phyloP scores from a whole-genome alignment of 352 stramenopile species.

The Phytopythium aichiense region DNA sequence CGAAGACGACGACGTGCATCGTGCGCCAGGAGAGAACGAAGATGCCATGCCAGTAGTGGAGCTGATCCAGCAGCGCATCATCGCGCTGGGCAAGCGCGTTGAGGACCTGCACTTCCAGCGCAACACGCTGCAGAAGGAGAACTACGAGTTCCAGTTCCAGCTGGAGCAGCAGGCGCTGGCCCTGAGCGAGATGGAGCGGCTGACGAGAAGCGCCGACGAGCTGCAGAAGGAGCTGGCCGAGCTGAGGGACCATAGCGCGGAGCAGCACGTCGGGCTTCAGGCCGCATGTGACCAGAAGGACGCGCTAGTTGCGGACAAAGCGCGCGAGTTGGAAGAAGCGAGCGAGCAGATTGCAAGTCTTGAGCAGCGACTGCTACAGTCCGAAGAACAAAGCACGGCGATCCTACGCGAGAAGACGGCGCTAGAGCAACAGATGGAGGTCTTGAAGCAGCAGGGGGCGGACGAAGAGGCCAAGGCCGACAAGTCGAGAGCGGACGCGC shows the following conservation, averaged over 20 bases:
- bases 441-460: conserved; percentile 26
- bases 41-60: conserved; percentile 20
- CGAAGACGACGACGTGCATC: conserved; percentile 13
- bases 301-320: conserved; percentile 15
- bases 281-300: conserved; percentile 24
- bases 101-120: conserved; percentile 70
- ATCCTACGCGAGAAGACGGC: conserved; percentile 24
- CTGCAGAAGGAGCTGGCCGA: conserved; percentile 38
- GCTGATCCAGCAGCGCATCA: conserved; percentile 54
- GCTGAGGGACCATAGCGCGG: conserved; percentile 20
- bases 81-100: conserved; percentile 57
- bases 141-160: conserved; percentile 68
- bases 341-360: conserved; percentile 23
- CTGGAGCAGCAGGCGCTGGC: conserved; percentile 47
- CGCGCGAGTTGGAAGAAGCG: conserved; percentile 25
- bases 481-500: conserved; percentile 26
- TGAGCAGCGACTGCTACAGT: conserved; percentile 6
- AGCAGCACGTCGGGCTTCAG: conserved; percentile 12
- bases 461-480: conserved; percentile 53
- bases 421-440: conserved; percentile 27
- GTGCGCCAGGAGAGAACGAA: conserved; percentile 1
- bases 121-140: conserved; percentile 69
- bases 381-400: neutral
- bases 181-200: conserved; percentile 41
- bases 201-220: conserved; percentile 26